Percentiles rank a stretch among this genome's conserved stretches.
phyloP scores from a whole-genome alignment of 2,329 filamentous ascomycete genomes.

The Fusarium coicis region DNA sequence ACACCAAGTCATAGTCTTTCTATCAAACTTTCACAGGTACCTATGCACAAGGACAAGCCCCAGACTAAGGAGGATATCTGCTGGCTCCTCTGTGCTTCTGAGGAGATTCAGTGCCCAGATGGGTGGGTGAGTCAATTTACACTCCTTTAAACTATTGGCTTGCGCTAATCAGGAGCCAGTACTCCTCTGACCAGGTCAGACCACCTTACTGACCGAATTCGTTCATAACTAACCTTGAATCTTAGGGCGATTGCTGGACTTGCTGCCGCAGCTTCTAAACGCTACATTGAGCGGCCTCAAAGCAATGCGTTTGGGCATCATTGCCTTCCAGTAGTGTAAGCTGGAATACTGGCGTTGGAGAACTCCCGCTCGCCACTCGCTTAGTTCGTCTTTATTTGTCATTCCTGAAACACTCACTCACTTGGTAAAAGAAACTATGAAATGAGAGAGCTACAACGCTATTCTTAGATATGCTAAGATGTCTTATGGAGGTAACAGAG shows the following conservation, averaged over 20 bases:
- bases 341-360: rapidly evolving
- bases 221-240: not conserved
- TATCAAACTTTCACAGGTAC: conserved; percentile 6
- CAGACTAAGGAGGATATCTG: not conserved
- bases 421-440: not conserved
- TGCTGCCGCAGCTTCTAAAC: rapidly evolving
- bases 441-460: not conserved
- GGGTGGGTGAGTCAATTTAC: not conserved
- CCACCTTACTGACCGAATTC: rapidly evolving
- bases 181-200: not conserved
- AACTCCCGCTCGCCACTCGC: not conserved
- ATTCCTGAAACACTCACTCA: not conserved
- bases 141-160: rapidly evolving
- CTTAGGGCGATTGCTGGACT: conserved; percentile 4
- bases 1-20: not conserved
- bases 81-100: not conserved
- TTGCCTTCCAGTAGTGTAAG: not conserved
- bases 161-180: not conserved
- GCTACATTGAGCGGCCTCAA: not conserved
- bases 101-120: not conserved
- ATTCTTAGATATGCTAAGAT: too few relatives aligned
- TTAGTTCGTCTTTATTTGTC: not conserved
- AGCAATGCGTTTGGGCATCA: not conserved
- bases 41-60: rapidly evolving
- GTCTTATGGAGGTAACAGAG: not conserved